These are phyloP conservation scores for Yamadazyma atlantica DNA, from an alignment of 1,139 yeast genomes.

Conservation along the genomic window DNA sequence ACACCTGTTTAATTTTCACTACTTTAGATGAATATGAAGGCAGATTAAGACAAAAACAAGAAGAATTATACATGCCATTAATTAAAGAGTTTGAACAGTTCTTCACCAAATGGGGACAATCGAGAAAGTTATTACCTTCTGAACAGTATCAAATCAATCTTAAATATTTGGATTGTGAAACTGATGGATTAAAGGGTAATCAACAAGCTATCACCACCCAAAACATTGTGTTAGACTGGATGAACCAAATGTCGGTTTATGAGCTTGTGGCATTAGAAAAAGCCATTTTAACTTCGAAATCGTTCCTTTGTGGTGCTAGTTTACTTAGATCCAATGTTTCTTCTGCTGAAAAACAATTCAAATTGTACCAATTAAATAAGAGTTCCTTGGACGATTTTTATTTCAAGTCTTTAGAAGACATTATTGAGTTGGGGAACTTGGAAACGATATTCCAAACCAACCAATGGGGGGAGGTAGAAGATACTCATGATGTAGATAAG, in stretches of 20 bases:
- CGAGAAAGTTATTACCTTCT: slow-evolving; percentile 28
- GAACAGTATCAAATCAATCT: slow-evolving; percentile 35
- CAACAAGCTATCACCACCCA: slow-evolving; percentile 61
- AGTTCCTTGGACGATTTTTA: slow-evolving; percentile 23
- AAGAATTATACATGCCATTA: slow-evolving; percentile 72
- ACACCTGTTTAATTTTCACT: slow-evolving; percentile 83
- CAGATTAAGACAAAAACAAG: slow-evolving; percentile 69
- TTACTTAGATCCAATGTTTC: slow-evolving; percentile 39
- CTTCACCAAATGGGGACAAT: slow-evolving; percentile 43
- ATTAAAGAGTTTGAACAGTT: slow-evolving; percentile 64
- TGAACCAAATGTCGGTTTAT: slow-evolving; percentile 63
- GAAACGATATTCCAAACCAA: slow-evolving; percentile 84
- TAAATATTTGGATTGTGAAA: slow-evolving; percentile 72
- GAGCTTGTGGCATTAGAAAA: slow-evolving; percentile 87
- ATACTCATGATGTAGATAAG: slow-evolving; percentile 94
- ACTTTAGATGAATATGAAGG: slow-evolving; percentile 87
- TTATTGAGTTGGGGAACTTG: slow-evolving; percentile 74
- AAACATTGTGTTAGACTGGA: slow-evolving; percentile 63
- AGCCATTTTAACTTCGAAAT: slow-evolving; percentile 80
- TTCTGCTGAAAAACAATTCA: slow-evolving; percentile 20
- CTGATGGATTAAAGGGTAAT: slow-evolving; percentile 79
- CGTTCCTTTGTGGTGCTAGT: slow-evolving; percentile 73
- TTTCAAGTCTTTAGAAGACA: slow-evolving; percentile 58
- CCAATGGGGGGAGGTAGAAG: slow-evolving; percentile 98
- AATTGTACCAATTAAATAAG: slow-evolving; percentile 39